A percentile compares a stretch with the other conserved stretches of the same genome.
Evolutionary conservation across 192 early-diverging fungal genomes (phyloP).

Genomic region (Umbelopsis sp.): DNA sequence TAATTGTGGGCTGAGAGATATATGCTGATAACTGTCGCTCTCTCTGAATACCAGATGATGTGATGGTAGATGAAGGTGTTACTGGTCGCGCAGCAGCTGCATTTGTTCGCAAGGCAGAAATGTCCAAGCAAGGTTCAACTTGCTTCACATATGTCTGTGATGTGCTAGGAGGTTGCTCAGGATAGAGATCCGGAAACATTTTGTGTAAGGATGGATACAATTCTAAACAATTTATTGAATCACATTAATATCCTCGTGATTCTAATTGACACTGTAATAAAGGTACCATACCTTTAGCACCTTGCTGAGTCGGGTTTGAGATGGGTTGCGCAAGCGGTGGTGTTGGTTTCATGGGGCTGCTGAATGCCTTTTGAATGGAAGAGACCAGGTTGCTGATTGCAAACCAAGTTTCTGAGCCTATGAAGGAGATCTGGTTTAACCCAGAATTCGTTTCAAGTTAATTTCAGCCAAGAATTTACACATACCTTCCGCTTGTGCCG

Average conservation of each 20-base stretch:
- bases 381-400: neutral
- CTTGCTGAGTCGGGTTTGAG: neutral
- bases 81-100: neutral
- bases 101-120: neutral
- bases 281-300: neutral
- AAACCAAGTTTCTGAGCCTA: conserved; percentile 7
- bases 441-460: neutral
- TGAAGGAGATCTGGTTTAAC: neutral
- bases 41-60: neutral
- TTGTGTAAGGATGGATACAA: conserved; percentile 7
- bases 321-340: neutral
- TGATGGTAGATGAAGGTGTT: neutral
- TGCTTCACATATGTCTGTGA: neutral
- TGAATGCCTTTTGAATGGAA: neutral
- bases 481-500: conserved; percentile 6
- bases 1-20: neutral
- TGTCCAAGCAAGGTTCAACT: conserved; percentile 13
- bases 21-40: neutral
- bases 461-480: neutral
- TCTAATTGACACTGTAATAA: neutral
- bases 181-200: conserved; percentile 3
- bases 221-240: neutral
- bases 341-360: neutral
- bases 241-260: neutral
- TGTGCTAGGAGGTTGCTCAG: neutral